Evolutionary conservation across 352 stramenopile species (phyloP), one percentile per base, ranked within the genome.

Genomic region (Pythium periplocum): DNA sequence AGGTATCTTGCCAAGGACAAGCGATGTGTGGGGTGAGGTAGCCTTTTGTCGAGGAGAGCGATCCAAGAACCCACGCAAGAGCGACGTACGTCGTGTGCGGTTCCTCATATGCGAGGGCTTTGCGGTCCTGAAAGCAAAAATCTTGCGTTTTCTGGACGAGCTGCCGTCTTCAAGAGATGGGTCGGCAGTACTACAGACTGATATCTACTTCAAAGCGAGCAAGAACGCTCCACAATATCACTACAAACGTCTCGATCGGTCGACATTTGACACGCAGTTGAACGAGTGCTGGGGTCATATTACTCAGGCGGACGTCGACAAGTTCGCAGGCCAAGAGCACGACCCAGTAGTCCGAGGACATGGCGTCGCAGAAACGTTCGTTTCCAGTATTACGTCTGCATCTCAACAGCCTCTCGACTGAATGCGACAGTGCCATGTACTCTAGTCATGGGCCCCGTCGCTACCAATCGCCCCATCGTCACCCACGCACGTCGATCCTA

Each of bases 321-420:
- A 45, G 26, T n/a, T 54, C 11, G 37, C n/a, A 30, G 6, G 3
- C 6, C 36, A 31, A 3, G 36, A 45, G 26, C 7, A 12, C 4
- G 37, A 54, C 17, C 48, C n/a, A 3, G 48, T 7, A 8, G 7
- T 0, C 12, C 6, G 6, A 38, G 9, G 36, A 17, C 17, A 38
- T 54, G 1, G 37, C 48, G 35, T 6, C n/a, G 4, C 5, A 17
- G 17, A 26, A 26, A 26, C 4, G 44, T 54, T n/a, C 5, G 4
- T 3, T 54, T 54, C 26, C 48, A 54, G n/a, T 54, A 45, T 36
- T 54, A 38, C 37, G 17, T 44, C 7, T 54, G 45, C 48, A 26
- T 54, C 10, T 54, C 48, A 5, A 9, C 34, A 4, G 4, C 48
- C 17, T 26, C 17, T 26, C 17, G 17, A 26, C 17, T 26, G 17